A percentile compares a stretch with the other conserved stretches of the same genome.
These are phyloP conservation scores for Wickerhamiella galacta DNA, from an alignment of 805 yeast species.

Conservation along the genomic window DNA sequence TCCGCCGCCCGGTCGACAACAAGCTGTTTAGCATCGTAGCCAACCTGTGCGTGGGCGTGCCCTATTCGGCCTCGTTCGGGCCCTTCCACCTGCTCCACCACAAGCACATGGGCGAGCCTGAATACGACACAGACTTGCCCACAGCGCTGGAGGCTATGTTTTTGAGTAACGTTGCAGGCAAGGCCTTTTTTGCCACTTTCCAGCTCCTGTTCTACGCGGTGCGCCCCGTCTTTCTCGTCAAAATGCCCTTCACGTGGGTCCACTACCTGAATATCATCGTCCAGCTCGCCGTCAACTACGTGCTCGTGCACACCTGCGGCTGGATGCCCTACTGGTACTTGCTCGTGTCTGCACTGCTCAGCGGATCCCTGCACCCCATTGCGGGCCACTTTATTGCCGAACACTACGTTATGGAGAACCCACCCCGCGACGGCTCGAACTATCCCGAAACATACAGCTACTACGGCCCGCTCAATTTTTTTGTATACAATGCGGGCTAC, in stretches of 20 bases:
- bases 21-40: slow-evolving; percentile 60
- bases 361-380: slow-evolving; percentile 84
- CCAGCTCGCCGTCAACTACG: slow-evolving; percentile 42
- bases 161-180: slow-evolving; percentile 63
- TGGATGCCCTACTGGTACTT: slow-evolving; percentile 47
- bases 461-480: slow-evolving; percentile 58
- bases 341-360: slow-evolving; percentile 61
- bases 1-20: slow-evolving; percentile 62
- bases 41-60: slow-evolving; percentile 77
- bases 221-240: slow-evolving; percentile 75
- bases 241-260: slow-evolving; percentile 52
- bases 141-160: slow-evolving; percentile 60
- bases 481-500: slow-evolving; percentile 88
- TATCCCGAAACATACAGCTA: slow-evolving; percentile 72
- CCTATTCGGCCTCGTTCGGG: slow-evolving; percentile 74
- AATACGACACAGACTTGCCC: slow-evolving; percentile 76
- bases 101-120: slow-evolving; percentile 73
- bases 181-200: slow-evolving; percentile 77
- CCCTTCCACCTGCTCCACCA: slow-evolving; percentile 89
- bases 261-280: slow-evolving; percentile 50
- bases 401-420: slow-evolving; percentile 47
- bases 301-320: slow-evolving; percentile 48
- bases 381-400: slow-evolving; percentile 96
- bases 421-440: slow-evolving; percentile 12
- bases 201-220: slow-evolving; percentile 81